A percentile compares a stretch with the other conserved stretches of the same genome.
Conservation (phyloP, 2,329 filamentous ascomycete species). For the Ceratocystis cubensis region DNA sequence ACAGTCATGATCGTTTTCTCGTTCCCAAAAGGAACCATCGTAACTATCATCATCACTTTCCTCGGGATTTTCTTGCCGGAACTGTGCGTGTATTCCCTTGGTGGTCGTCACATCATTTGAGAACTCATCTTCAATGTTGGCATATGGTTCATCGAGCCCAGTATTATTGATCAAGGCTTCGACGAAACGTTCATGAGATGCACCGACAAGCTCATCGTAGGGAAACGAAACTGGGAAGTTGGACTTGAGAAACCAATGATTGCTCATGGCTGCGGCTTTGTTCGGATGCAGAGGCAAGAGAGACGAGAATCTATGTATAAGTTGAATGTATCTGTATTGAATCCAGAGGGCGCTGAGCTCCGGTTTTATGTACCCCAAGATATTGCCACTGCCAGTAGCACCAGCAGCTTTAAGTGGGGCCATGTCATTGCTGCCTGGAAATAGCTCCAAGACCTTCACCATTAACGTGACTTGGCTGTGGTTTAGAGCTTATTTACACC, state of each 20-base stretch:
- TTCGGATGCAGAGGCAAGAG: not conserved
- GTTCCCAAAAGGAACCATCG: not conserved
- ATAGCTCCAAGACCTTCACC: no score
- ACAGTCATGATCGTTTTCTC: no score
- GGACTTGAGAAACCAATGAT: slow-evolving; percentile 32
- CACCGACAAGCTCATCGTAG: slow-evolving; percentile 21
- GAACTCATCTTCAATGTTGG: slow-evolving; percentile 33
- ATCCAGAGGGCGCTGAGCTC: no score
- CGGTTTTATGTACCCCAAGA: no score
- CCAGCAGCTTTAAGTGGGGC: no score
- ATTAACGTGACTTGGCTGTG: no score
- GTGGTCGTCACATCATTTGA: not conserved
- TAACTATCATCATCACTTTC: not conserved
- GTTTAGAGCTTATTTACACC: no score
- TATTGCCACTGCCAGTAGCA: no score
- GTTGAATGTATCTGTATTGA: no score
- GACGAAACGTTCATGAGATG: slow-evolving; percentile 23
- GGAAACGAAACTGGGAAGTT: slow-evolving; percentile 32
- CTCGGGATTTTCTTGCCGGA: not conserved
- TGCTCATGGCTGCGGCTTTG: not conserved
- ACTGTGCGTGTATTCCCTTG: not conserved
- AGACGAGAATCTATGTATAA: not conserved
- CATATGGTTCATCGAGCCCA: slow-evolving; percentile 25
- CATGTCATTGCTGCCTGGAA: no score
- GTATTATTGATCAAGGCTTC: slow-evolving; percentile 36